Evolutionary conservation across 768 basidiomycete genomes (phyloP).

Genomic region (Kondoa subrosea): DNA sequence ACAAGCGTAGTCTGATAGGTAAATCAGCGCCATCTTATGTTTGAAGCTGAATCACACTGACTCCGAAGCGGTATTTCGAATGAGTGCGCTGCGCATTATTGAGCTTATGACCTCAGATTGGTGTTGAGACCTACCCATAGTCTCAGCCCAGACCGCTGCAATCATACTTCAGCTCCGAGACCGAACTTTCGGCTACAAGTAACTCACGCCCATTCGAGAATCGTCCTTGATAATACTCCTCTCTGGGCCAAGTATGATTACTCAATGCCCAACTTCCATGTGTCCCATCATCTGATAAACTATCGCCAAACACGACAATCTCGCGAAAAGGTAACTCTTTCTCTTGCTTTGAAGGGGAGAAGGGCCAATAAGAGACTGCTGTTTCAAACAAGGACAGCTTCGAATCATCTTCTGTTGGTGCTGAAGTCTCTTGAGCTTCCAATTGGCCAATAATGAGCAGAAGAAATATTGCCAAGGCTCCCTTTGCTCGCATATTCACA

Average conservation of each 20-base stretch:
- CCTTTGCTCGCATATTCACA: no score
- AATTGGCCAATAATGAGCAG: no score
- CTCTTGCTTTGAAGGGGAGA: not conserved
- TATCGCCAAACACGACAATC: slow-evolving; percentile 4
- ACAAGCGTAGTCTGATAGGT: not conserved
- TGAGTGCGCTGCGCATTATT: not conserved
- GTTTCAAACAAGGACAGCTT: not conserved
- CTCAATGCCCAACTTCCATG: not conserved
- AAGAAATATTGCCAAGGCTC: no score
- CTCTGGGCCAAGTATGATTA: not conserved
- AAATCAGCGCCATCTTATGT: not conserved
- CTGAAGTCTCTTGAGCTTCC: not conserved
- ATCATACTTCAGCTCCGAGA: not conserved
- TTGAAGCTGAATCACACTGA: not conserved
- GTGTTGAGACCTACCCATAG: not conserved
- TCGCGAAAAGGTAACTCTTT: not conserved
- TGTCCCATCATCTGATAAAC: not conserved
- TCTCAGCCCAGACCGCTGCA: not conserved
- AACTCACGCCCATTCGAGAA: not conserved
- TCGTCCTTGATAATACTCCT: slow-evolving; percentile 5
- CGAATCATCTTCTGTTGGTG: not conserved
- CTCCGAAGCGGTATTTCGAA: not conserved
- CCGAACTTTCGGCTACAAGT: not conserved
- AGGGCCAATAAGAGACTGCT: not conserved
- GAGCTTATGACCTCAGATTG: not conserved